A percentile compares a stretch with the other conserved stretches of the same genome.
Conservation (phyloP, 1,284 basidiomycete species). For the Pholiota adiposa region DNA sequence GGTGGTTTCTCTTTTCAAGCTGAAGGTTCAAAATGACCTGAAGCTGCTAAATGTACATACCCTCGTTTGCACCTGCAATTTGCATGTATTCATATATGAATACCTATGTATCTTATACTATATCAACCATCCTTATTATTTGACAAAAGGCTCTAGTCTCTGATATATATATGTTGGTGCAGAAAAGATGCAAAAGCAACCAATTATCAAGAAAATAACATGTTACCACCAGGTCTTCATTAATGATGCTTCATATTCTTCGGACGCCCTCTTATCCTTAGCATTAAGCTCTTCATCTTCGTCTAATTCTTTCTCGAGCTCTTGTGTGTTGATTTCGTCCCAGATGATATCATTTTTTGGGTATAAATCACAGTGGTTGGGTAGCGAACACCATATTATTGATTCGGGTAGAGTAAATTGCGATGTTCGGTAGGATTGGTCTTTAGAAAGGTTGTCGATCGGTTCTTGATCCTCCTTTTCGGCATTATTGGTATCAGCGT, state of each 20-base stretch:
- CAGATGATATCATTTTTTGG: constrained; percentile 34
- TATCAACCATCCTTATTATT: too few relatives aligned
- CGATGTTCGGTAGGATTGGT: not conserved
- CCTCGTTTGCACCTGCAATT: too few relatives aligned
- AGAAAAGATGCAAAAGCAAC: too few relatives aligned
- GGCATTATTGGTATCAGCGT: not conserved
- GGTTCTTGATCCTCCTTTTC: not conserved
- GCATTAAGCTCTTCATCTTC: constrained; percentile 52
- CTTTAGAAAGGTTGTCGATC: not conserved
- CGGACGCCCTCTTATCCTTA: constrained; percentile 37
- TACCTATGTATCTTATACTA: not conserved
- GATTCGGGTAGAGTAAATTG: constrained; percentile 17
- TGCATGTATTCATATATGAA: not conserved
- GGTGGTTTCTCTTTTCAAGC: too few relatives aligned
- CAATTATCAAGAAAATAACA: not conserved
- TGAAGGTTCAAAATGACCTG: too few relatives aligned
- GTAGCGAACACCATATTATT: constrained; percentile 15
- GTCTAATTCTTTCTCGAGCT: constrained; percentile 44
- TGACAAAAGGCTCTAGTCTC: too few relatives aligned
- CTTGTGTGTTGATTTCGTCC: constrained; percentile 46
- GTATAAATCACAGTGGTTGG: constrained; percentile 8
- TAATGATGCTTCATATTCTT: constrained; percentile 32
- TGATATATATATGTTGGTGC: too few relatives aligned
- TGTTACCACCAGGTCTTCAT: constrained; percentile 25
- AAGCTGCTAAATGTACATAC: too few relatives aligned